A percentile compares a stretch with the other conserved stretches of the same genome.
Evolutionary conservation across 768 basidiomycete genomes (phyloP).

Genomic region (Rhizopogon rudus): DNA sequence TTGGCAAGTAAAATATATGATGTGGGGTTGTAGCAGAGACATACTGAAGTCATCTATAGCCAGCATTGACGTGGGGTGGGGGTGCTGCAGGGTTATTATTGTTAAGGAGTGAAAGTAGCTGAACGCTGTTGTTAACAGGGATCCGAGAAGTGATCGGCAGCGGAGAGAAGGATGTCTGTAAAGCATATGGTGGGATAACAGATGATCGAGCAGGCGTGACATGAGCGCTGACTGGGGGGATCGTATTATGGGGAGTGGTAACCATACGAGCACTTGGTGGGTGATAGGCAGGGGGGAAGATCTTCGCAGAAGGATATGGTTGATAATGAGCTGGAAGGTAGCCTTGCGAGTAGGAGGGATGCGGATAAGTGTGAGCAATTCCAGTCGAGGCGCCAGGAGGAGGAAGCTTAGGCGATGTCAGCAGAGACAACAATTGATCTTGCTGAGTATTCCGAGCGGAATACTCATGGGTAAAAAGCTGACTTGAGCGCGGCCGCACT

Average conservation of each 20-base stretch:
- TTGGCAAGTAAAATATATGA: slow-evolving; percentile 16
- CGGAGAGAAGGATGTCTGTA: slow-evolving; percentile 6
- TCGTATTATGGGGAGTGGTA: background rate
- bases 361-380: slow-evolving; percentile 9
- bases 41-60: slow-evolving; percentile 12
- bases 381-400: slow-evolving; percentile 5
- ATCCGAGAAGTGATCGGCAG: slow-evolving; percentile 9
- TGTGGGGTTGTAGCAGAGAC: slow-evolving; percentile 5
- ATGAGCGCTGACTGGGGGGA: slow-evolving; percentile 5
- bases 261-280: slow-evolving; percentile 4
- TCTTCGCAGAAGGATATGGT: slow-evolving; percentile 8
- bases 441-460: slow-evolving; percentile 5
- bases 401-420: background rate
- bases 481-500: slow-evolving; percentile 44
- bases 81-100: slow-evolving; percentile 14
- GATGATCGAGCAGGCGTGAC: slow-evolving; percentile 8
- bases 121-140: slow-evolving; percentile 19
- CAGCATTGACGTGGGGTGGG: slow-evolving; percentile 12
- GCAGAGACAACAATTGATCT: slow-evolving; percentile 11
- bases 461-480: slow-evolving; percentile 30
- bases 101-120: slow-evolving; percentile 33
- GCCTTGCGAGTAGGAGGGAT: slow-evolving; percentile 11
- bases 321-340: slow-evolving; percentile 14
- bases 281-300: slow-evolving; percentile 11
- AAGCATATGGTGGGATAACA: slow-evolving; percentile 6